Base-by-base conservation (phyloP, 768 basidiomycete genomes). In the Asterophora parasitica region DNA sequence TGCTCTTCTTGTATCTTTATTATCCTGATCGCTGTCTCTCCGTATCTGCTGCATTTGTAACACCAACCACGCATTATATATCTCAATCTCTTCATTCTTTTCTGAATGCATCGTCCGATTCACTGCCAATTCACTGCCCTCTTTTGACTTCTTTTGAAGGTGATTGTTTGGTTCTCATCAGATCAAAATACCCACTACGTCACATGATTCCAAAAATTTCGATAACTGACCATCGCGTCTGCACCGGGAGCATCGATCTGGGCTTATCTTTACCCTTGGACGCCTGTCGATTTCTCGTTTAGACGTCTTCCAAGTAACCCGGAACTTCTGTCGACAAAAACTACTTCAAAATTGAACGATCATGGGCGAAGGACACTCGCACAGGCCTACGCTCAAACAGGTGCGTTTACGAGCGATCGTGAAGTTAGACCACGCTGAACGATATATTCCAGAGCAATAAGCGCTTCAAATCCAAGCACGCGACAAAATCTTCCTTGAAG, bases 331-430 rank as follows among this genome's bases (percentile, higher is more conserved):
- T 15, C 37, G 27, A 15, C 16, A 19, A 2, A 17, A 16, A n/a
- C 2, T 7, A 12, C 23, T 15, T 28, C 31, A 31, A 44, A 44
- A 39, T 31, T 19, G 19, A 13, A 41, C 36, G 38, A 52, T 48
- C 45, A 75, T 75, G 72, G 67, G 61, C 15, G 73, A 73, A 60
- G 57, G 52, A 20, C 74, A 79, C 48, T 88, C 89, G 61, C 90
- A 92, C 64, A 67, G 92, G 53, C 74, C 94, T 36, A 86, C 91
- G 6, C 79, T 92, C 53, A 96, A 95, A 68, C 93, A 96, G 77
- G 83, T 70, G 40, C 42, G 76, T 57, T 42, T 44, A 46, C 35
- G 43, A 47, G 32, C 35, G 35, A 34, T 34, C 16, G 28, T 15
- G 4, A 42, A 38, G 31, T 15, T 27, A 32, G 10, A 36, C 51